A percentile compares a stretch with the other conserved stretches of the same genome.
These are phyloP conservation scores for Aspergillus indologenus DNA, from an alignment of 495 filamentous ascomycete genomes.

Conservation along the genomic window DNA sequence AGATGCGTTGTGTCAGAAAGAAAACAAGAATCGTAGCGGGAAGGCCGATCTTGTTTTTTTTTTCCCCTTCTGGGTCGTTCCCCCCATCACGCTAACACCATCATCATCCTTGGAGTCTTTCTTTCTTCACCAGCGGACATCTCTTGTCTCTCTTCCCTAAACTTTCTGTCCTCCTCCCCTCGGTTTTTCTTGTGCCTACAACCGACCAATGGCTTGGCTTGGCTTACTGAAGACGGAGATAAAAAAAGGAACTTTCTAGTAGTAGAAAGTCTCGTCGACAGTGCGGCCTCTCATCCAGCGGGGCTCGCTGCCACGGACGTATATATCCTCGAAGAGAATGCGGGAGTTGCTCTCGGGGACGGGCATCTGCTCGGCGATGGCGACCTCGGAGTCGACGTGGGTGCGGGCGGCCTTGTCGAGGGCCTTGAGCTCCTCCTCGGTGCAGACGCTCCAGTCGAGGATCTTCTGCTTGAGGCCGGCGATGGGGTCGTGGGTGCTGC, in stretches of 20 bases:
- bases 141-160: background rate
- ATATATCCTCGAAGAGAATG: constrained; percentile 95
- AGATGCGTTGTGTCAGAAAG: background rate
- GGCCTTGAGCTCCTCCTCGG: constrained; percentile 94
- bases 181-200: background rate
- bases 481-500: constrained; percentile 96
- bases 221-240: background rate
- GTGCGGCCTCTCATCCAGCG: constrained; percentile 85
- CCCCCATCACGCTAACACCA: background rate
- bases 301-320: constrained; percentile 88
- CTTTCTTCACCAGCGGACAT: background rate
- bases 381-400: constrained; percentile 86
- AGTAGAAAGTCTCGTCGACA: constrained; percentile 93
- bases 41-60: background rate
- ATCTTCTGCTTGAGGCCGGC: constrained; percentile 97
- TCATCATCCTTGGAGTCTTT: background rate
- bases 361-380: constrained; percentile 80
- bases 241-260: constrained; percentile 37
- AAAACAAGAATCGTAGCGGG: background rate
- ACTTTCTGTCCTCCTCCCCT: too few species aligned
- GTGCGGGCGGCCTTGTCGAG: constrained; percentile 89
- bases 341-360: constrained; percentile 70
- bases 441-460: constrained; percentile 86
- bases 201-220: too few species aligned
- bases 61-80: background rate